Conservation (phyloP, 1,284 basidiomycete genomes). For the Ustilago hordei region DNA sequence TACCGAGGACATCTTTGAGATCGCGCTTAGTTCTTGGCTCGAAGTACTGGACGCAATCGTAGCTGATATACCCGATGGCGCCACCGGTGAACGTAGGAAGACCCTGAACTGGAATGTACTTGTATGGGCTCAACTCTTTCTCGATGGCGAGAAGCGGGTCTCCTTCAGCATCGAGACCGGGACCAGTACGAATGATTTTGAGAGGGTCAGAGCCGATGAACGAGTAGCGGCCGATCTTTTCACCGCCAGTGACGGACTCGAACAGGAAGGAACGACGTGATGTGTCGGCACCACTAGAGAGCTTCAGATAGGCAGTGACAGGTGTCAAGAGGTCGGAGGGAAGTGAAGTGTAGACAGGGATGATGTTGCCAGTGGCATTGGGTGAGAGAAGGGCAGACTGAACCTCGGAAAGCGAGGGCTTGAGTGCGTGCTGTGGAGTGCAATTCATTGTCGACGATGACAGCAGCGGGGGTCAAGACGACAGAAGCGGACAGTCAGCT, state of each 20-base stretch:
- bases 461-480: not conserved
- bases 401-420: slow-evolving; percentile 63
- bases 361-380: slow-evolving; percentile 78
- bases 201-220: slow-evolving; percentile 96
- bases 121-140: slow-evolving; percentile 85
- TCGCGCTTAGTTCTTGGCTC: slow-evolving; percentile 76
- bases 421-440: slow-evolving; percentile 37
- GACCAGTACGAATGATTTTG: slow-evolving; percentile 90
- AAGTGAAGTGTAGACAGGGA: slow-evolving; percentile 91
- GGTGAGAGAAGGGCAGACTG: slow-evolving; percentile 52
- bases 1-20: slow-evolving; percentile 79
- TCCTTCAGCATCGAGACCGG: slow-evolving; percentile 82
- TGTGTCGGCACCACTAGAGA: slow-evolving; percentile 87
- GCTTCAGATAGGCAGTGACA: slow-evolving; percentile 93
- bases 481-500: not conserved
- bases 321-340: slow-evolving; percentile 97
- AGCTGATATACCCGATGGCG: slow-evolving; percentile 96
- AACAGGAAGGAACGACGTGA: slow-evolving; percentile 63
- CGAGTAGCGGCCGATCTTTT: slow-evolving; percentile 91
- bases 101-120: slow-evolving; percentile 90
- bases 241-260: slow-evolving; percentile 81
- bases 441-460: slow-evolving; percentile 13
- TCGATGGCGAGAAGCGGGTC: slow-evolving; percentile 89
- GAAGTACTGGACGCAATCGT: slow-evolving; percentile 96
- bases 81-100: slow-evolving; percentile 96